Evolutionary conservation across 345 rosid species (phyloP).

Genomic region (Pistacia vera): DNA sequence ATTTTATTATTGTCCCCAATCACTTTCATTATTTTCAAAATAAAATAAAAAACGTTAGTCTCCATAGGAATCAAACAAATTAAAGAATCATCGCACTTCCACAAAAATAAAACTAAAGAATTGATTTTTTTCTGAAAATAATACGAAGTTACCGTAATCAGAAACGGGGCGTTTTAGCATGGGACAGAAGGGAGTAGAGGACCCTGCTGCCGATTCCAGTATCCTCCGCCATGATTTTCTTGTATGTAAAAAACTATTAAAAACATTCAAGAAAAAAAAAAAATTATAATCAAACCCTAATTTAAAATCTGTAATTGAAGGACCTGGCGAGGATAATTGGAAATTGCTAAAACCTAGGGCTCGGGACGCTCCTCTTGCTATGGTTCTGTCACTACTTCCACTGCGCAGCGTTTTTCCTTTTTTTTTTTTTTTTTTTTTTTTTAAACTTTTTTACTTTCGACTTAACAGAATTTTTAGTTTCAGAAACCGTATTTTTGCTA

Average conservation of each 20-base stretch:
- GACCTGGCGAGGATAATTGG: not conserved
- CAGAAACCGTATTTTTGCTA: too few species aligned
- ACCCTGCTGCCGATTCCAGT: constrained; percentile 69
- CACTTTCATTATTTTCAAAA: not conserved
- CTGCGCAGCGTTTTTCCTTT: not conserved
- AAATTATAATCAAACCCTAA: not conserved
- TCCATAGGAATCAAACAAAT: not conserved
- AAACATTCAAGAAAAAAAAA: constrained; percentile 2
- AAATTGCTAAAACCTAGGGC: not conserved
- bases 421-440: not conserved
- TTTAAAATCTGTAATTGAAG: not conserved
- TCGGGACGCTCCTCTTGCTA: not conserved
- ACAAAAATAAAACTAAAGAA: not conserved
- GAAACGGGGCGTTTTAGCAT: constrained; percentile 61
- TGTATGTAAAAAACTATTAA: not conserved
- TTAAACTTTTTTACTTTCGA: too few species aligned
- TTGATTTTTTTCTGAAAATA: not conserved
- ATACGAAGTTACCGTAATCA: constrained; percentile 45
- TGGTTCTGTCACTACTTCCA: not conserved
- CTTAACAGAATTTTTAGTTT: not conserved
- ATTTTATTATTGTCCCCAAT: not conserved
- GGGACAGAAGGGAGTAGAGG: constrained; percentile 39
- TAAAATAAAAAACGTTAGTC: too few species aligned
- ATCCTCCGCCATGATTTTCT: constrained; percentile 55
- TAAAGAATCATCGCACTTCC: not conserved